These are phyloP conservation scores for Backusella morwellensis DNA, from an alignment of 192 early-diverging fungal genomes.

Conservation along the genomic window DNA sequence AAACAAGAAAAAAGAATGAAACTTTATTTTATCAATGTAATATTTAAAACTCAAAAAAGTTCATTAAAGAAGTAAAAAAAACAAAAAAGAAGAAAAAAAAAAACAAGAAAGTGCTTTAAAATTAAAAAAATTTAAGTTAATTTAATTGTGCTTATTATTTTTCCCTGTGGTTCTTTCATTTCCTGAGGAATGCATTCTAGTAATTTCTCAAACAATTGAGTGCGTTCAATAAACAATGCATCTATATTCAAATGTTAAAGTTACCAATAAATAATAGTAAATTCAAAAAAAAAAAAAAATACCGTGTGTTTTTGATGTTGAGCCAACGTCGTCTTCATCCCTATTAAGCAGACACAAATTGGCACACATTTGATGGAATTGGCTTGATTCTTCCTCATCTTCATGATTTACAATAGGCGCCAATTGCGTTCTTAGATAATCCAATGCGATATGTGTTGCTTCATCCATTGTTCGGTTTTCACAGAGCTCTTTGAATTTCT, in stretches of 20 bases:
- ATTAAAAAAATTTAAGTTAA: conserved; percentile 23
- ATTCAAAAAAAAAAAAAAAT: neutral
- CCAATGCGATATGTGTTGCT: conserved; percentile 57
- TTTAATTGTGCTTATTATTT: conserved; percentile 67
- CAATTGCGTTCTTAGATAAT: conserved; percentile 76
- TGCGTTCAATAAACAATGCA: conserved; percentile 43
- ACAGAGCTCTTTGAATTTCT: conserved; percentile 83
- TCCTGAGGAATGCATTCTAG: conserved; percentile 72
- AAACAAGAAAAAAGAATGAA: neutral
- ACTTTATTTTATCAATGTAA: neutral
- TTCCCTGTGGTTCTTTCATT: conserved; percentile 74
- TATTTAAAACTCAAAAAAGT: neutral
- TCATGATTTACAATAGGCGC: conserved; percentile 68
- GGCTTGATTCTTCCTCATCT: conserved; percentile 39
- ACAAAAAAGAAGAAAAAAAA: neutral
- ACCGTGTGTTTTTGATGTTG: neutral
- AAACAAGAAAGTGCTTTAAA: neutral
- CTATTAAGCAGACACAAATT: conserved; percentile 11
- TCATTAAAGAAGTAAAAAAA: neutral
- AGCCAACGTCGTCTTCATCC: neutral
- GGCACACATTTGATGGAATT: conserved; percentile 37
- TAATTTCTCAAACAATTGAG: conserved; percentile 65
- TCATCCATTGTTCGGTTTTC: conserved; percentile 10
- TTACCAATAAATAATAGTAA: neutral
- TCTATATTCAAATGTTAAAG: neutral